A percentile compares a stretch with the other conserved stretches of the same genome.
phyloP scores from a whole-genome alignment of 371 early-diverging fungal genomes.

The Actinomortierella wolfii region DNA sequence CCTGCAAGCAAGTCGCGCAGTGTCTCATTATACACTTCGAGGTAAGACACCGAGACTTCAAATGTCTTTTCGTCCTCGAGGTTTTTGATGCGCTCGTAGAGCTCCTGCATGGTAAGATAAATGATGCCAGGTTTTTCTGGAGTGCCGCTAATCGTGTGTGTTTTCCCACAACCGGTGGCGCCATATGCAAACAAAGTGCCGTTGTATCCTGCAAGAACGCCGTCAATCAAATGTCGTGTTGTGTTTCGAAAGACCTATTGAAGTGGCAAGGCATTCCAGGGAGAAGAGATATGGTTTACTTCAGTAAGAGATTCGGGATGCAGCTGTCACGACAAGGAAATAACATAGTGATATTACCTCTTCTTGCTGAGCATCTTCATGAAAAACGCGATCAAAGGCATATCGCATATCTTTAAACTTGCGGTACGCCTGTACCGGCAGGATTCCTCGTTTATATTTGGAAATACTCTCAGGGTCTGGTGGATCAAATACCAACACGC shows the following conservation, averaged over 20 bases:
- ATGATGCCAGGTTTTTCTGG: conserved; percentile 78
- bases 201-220: conserved; percentile 64
- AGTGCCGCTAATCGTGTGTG: conserved; percentile 71
- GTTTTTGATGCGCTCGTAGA: conserved; percentile 64
- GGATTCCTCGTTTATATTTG: conserved; percentile 25
- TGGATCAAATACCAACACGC: conserved; percentile 69
- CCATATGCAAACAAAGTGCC: conserved; percentile 80
- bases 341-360: conserved; percentile 35
- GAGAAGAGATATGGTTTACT: neutral
- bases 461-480: conserved; percentile 51
- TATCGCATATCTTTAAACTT: conserved; percentile 52
- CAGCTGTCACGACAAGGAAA: neutral
- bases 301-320: neutral
- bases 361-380: conserved; percentile 56
- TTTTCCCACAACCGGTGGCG: conserved; percentile 87
- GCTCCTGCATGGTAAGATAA: conserved; percentile 70
- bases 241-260: conserved; percentile 56
- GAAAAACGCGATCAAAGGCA: conserved; percentile 67
- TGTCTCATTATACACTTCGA: conserved; percentile 97
- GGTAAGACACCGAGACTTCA: conserved; percentile 73
- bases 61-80: conserved; percentile 53
- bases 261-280: neutral
- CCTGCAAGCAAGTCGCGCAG: conserved; percentile 82
- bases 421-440: conserved; percentile 31
- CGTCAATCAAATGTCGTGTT: conserved; percentile 54